Conservation (phyloP, 805 yeast genomes). For the Saccharomycopsis malanga region DNA sequence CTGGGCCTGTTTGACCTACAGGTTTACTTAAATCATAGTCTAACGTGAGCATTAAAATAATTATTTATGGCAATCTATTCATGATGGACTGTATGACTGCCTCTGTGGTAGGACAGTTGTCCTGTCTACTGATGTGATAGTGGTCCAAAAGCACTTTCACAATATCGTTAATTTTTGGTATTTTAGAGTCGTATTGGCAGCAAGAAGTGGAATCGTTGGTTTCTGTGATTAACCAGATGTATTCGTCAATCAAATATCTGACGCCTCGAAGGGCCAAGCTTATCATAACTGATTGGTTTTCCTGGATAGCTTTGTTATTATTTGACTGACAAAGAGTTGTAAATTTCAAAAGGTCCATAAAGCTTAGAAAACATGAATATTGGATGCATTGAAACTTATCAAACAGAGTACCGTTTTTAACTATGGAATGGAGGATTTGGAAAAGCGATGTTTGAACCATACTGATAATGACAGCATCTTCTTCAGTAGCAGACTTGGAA, state of each 20-base stretch:
- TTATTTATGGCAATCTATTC: too few species aligned
- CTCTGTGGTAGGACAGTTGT: too few species aligned
- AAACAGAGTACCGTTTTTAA: constrained; percentile 6
- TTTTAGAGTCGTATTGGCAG: background rate
- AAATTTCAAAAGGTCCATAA: background rate
- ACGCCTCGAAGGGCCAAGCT: background rate
- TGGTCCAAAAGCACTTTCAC: background rate
- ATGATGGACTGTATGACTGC: too few species aligned
- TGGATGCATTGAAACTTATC: constrained; percentile 15
- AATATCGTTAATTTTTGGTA: background rate
- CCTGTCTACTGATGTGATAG: too few species aligned
- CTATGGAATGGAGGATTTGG: constrained; percentile 1
- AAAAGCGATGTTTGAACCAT: constrained; percentile 3
- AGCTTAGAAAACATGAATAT: background rate
- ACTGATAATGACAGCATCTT: background rate
- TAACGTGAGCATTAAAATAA: too few species aligned
- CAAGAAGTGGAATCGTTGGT: background rate
- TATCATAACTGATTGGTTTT: background rate
- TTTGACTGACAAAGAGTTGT: background rate
- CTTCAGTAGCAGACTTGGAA: background rate
- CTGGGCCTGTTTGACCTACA: too few species aligned
- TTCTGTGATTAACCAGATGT: constrained; percentile 2
- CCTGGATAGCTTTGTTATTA: background rate
- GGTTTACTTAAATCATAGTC: too few species aligned
- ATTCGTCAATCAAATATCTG: background rate